Evolutionary conservation across 371 early-diverging fungal genomes (phyloP), one percentile per base, ranked within the genome.

Genomic region (Syncephalastrum contaminatum): DNA sequence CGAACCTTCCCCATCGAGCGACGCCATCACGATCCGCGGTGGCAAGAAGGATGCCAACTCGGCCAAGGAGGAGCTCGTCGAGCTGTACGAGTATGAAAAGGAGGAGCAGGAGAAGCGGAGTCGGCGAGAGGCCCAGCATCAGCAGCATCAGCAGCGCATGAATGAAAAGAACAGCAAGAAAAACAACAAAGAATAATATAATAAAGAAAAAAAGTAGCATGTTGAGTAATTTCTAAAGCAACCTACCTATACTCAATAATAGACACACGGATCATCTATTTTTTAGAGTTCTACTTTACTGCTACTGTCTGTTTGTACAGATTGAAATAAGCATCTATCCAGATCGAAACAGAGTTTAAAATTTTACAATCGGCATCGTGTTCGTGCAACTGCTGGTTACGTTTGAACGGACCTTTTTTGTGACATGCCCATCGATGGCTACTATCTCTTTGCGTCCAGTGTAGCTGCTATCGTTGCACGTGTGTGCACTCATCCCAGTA

Each of bases 21-120:
- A 89, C 63, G 84, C 88, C 58, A 85, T 93, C 53, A 73, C 77
- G 25, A 81, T 92, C 51, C 83, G 82, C 30, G 92, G 92, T 52
- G 82, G 88, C 19, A 86, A 85, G 68, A 86, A 81, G 76, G 91
- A 88, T 40, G 87, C 88, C 46, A 73, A 81, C 6, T 69, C 76
- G 27, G 92, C 91, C 54, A 84, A 86, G 77, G 81, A 78, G 56
- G 92, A 92, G 69, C 73, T 93, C 24, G 52, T 85, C 59, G 91
- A 91, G 58, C 72, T 91, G 36, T 81, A 88, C 25, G 90, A 85
- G 27, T 90, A 88, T 60, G 92, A 90, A 62, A 73, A 77, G 56
- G 90, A 88, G 59, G 83, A 88, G 40, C 68, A 67, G 43, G 68
- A 54, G 40, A 72, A 75, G 60, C 66, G 73, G 54, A 69, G 70